A percentile compares a stretch with the other conserved stretches of the same genome.
Evolutionary conservation across 23 red algal species (phyloP).

Genomic region (Gracilaria domingensis): DNA sequence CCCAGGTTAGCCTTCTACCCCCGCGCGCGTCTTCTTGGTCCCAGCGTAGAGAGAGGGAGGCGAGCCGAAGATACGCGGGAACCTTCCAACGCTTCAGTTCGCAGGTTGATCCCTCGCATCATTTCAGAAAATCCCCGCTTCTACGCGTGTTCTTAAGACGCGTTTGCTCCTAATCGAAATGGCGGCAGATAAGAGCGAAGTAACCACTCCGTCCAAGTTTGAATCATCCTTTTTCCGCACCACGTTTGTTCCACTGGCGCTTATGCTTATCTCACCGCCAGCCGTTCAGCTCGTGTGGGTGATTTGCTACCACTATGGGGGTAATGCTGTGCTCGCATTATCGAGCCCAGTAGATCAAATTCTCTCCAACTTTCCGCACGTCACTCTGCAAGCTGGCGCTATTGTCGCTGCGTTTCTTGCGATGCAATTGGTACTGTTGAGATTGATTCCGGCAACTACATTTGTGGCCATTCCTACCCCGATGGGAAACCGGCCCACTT

Average conservation of each 20-base stretch:
- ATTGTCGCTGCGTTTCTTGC: slow-evolving; percentile 37
- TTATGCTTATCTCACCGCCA: slow-evolving; percentile 67
- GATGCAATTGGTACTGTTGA: slow-evolving; percentile 48
- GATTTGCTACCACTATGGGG: slow-evolving; percentile 55
- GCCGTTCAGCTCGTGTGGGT: slow-evolving; percentile 76
- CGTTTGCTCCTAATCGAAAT: neutral
- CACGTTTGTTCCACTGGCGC: slow-evolving; percentile 50
- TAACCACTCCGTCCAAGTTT: neutral
- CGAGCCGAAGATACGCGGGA: no score
- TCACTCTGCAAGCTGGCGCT: slow-evolving; percentile 11
- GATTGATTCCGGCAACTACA: slow-evolving; percentile 62
- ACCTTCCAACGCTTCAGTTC: no score
- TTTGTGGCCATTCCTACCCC: slow-evolving; percentile 73
- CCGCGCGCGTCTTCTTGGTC: no score
- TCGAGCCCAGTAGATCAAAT: slow-evolving; percentile 12
- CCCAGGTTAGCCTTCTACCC: no score
- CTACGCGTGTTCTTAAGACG: no score
- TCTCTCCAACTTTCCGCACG: slow-evolving; percentile 55
- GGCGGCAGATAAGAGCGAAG: neutral
- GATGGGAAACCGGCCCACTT: slow-evolving; percentile 74
- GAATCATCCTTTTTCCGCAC: slow-evolving; percentile 56
- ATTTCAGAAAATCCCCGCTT: no score
- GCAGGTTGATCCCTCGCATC: no score
- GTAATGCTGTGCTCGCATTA: slow-evolving; percentile 26
- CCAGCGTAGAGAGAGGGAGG: no score